These are phyloP conservation scores for Pestalotiopsis sp. DNA, from an alignment of 2,329 filamentous ascomycete genomes.

Conservation along the genomic window DNA sequence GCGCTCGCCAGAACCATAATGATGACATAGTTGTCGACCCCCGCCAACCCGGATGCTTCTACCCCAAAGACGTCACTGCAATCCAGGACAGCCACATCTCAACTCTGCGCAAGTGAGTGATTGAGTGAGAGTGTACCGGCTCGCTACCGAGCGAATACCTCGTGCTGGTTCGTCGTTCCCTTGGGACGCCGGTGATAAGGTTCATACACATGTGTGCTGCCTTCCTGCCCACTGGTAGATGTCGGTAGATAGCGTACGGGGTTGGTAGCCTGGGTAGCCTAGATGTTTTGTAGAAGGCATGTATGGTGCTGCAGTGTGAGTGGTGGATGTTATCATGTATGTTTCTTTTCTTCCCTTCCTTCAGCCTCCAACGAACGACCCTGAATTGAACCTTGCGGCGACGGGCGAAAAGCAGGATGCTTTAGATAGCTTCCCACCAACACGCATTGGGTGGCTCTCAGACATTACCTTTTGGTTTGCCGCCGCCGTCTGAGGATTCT, in stretches of 20 bases:
- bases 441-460: neutral
- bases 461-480: neutral
- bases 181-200: neutral
- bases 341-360: neutral
- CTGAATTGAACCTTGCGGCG: neutral
- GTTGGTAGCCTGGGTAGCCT: too few species aligned
- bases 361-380: neutral
- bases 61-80: conserved; percentile 10
- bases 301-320: too few species aligned
- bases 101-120: neutral
- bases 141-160: conserved; percentile 4
- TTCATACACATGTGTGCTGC: neutral
- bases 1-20: conserved; percentile 4
- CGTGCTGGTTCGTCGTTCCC: neutral
- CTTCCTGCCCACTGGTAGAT: neutral
- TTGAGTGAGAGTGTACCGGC: neutral
- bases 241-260: neutral
- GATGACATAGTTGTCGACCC: conserved; percentile 8
- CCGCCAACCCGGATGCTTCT: neutral
- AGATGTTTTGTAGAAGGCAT: too few species aligned
- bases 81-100: conserved; percentile 1
- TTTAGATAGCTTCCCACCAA: neutral
- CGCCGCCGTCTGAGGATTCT: conserved; percentile 1
- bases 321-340: neutral
- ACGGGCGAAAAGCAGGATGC: neutral